Evolutionary conservation across 495 filamentous ascomycete species (phyloP).

Genomic region (Penicillium atrosanguineum): DNA sequence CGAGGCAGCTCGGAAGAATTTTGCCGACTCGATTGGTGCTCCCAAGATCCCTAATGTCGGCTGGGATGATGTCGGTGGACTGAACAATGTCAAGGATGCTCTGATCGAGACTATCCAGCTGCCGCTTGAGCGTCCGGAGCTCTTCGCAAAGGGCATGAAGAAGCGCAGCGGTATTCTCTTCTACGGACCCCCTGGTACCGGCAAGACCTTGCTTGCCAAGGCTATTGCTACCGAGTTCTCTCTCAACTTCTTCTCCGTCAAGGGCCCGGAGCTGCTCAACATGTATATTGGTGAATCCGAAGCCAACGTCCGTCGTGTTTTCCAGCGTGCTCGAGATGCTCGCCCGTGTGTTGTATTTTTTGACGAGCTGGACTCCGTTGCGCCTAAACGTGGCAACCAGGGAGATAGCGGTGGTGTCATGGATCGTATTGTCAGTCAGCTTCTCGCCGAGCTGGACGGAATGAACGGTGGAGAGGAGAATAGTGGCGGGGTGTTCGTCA

Average conservation of each 20-base stretch:
- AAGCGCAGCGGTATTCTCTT: slow-evolving; percentile 97
- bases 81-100: slow-evolving; percentile 91
- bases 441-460: slow-evolving; percentile 92
- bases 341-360: slow-evolving; percentile 99
- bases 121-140: slow-evolving; percentile 85
- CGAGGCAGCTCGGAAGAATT: slow-evolving; percentile 93
- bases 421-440: slow-evolving; percentile 96
- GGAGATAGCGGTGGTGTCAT: slow-evolving; percentile 98
- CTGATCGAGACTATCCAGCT: slow-evolving; percentile 96
- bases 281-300: slow-evolving; percentile 99
- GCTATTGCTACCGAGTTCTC: slow-evolving; percentile 98
- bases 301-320: slow-evolving; percentile 93
- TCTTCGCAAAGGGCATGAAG: slow-evolving; percentile 98
- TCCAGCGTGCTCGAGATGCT: slow-evolving; percentile 90
- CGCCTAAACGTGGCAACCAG: slow-evolving; percentile 95
- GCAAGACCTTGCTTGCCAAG: slow-evolving; percentile 95
- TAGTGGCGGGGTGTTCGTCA: slow-evolving; percentile 89
- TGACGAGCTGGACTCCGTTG: slow-evolving; percentile 95
- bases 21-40: slow-evolving; percentile 93
- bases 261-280: slow-evolving; percentile 94
- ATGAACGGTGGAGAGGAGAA: slow-evolving; percentile 93
- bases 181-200: slow-evolving; percentile 95
- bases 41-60: slow-evolving; percentile 97
- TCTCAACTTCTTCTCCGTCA: slow-evolving; percentile 98
- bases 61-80: slow-evolving; percentile 95